Evolutionary conservation across 495 filamentous ascomycete species (phyloP), one percentile per base, ranked within the genome.

Genomic region (Lasiosphaeris hirsuta): DNA sequence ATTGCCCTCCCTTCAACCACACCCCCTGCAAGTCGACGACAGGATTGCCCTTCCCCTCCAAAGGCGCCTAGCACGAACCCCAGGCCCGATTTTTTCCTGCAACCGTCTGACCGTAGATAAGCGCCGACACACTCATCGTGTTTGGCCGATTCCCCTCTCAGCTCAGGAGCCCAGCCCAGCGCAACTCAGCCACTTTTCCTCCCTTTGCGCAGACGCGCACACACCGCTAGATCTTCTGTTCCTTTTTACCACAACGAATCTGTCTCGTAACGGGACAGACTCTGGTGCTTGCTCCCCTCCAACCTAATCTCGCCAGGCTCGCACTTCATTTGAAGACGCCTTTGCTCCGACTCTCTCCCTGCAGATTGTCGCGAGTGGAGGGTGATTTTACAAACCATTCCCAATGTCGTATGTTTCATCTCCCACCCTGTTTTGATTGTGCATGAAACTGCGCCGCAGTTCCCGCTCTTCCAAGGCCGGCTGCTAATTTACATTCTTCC

Each of bases 361-460:
- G 63, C 60, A 68, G 66, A 71, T 71, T 64, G 69, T 73, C 60
- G 69, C 57, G 68, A 71, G 74, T 63, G 60, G 72, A 72, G 69
- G 68, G 69, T 69, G 67, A 64, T 58, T 58, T 54, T 48, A 61
- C 54, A 58, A 65, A 57, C 68, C 61, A 62, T 72, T 70, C 64
- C 70, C 74, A 76, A 81, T 78, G 78, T 72, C 77, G 77, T 81
- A 72, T 75, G 78, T 67, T 44, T 37, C 15, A 35, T 35, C 45
- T 42, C 38, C 35, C 33, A 18, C 44, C 33, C 23, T 37, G 23
- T 19, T 15, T 45, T 42, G 41, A 38, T 39, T 36, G 51, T 37
- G 58, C 58, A 49, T 50, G 53, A 57, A 44, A 18, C 58, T 63
- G 58, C 58, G 63, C 65, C 61, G 52, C 40, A 39, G 55, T 58